These are phyloP conservation scores for Clonostachys rhizophaga DNA, from an alignment of 2,329 filamentous ascomycete species.

Conservation along the genomic window DNA sequence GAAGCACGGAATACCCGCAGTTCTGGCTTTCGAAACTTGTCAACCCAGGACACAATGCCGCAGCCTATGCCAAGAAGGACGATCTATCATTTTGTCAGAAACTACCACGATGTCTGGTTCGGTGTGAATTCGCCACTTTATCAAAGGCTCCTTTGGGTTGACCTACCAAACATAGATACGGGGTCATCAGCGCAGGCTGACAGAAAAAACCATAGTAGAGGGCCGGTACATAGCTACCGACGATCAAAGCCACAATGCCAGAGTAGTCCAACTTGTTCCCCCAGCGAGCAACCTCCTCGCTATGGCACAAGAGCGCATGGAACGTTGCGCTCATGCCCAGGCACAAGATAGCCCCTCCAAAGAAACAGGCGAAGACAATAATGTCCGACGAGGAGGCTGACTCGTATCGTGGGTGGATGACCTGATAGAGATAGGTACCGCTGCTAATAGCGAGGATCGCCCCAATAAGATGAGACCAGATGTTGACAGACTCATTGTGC, in stretches of 20 bases:
- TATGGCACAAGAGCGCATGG: constrained; percentile 84
- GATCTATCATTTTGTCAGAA: constrained; percentile 51
- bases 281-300: constrained; percentile 68
- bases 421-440: constrained; percentile 47
- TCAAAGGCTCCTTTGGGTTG: not conserved
- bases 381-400: constrained; percentile 59
- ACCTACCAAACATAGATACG: constrained; percentile 73
- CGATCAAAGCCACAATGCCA: constrained; percentile 87
- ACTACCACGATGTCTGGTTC: no score
- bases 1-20: constrained; percentile 81
- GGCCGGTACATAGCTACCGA: constrained; percentile 85
- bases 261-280: constrained; percentile 94
- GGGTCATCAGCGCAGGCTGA: constrained; percentile 55
- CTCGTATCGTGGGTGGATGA: constrained; percentile 61
- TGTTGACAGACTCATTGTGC: constrained; percentile 61
- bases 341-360: constrained; percentile 67
- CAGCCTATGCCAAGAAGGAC: constrained; percentile 73
- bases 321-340: constrained; percentile 80
- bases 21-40: constrained; percentile 75
- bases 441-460: constrained; percentile 51
- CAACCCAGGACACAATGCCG: constrained; percentile 70
- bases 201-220: constrained; percentile 85
- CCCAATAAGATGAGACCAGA: constrained; percentile 63
- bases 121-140: not conserved
- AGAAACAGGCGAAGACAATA: constrained; percentile 74